phyloP scores from a whole-genome alignment of 164 flowering plant species.

The Kingdonia uniflora region DNA sequence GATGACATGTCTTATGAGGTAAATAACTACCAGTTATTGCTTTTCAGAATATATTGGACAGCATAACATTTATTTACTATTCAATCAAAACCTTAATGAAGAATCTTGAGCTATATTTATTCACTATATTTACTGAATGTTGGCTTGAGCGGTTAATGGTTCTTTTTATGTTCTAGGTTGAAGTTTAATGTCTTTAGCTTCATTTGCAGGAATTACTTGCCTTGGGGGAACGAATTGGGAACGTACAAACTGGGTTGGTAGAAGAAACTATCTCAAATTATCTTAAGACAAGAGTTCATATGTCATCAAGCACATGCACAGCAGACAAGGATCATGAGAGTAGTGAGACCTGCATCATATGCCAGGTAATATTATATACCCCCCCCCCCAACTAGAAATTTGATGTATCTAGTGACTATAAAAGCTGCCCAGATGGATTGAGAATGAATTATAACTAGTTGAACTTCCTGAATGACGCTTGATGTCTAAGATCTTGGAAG shows the following conservation, averaged over 20 bases:
- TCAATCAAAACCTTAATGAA: not conserved
- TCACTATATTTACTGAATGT: too few relatives aligned
- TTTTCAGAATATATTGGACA: not conserved
- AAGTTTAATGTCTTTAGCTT: not conserved
- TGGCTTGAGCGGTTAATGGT: too few relatives aligned
- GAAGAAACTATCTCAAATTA: slow-evolving; percentile 39
- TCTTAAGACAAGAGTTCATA: slow-evolving; percentile 40
- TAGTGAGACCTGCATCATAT: slow-evolving; percentile 53
- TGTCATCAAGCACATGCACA: slow-evolving; percentile 18
- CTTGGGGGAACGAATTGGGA: slow-evolving; percentile 70
- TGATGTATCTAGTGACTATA: not conserved
- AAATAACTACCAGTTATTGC: not conserved
- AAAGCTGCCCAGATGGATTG: not conserved
- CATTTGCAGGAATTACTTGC: slow-evolving; percentile 73
- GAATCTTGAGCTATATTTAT: too few relatives aligned
- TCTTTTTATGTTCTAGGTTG: not conserved
- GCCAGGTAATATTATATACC: slow-evolving; percentile 51
- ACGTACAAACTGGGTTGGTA: slow-evolving; percentile 61
- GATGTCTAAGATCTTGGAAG: too few relatives aligned
- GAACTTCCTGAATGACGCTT: too few relatives aligned
- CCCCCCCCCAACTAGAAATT: too few relatives aligned
- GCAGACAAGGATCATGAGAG: slow-evolving; percentile 24
- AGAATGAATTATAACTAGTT: not conserved
- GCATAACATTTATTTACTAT: too few relatives aligned
- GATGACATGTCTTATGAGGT: slow-evolving; percentile 98